Base-by-base conservation (phyloP, 495 filamentous ascomycete species). In the Margaritispora aquatica region DNA sequence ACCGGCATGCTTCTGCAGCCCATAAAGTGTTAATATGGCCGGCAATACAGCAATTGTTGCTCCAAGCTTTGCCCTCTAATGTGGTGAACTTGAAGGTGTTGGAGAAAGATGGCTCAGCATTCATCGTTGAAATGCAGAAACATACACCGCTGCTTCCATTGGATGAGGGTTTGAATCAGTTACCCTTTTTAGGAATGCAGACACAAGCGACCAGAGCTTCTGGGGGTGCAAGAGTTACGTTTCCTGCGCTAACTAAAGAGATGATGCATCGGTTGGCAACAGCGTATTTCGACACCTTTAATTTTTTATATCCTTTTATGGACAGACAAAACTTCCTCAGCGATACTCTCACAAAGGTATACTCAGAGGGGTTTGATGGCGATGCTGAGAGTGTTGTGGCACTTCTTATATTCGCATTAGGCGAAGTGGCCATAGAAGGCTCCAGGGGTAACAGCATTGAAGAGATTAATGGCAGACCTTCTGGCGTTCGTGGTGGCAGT, bases 21-120 rank as follows among this genome's bases (percentile, higher is more conserved):
- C 80, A 84, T 64, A 79, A 79, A 66, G 75, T 84, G 69, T 70
- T 84, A 44, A 73, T 74, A 8, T 85, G 82, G 82, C 81, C 82
- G 2, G 73, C 73, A 29, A 70, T 84, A 36, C 75, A 78, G 53
- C 74, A 78, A 58, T 67, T 80, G 1, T 66, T 82, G 23, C 46
- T 65, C 4, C 60, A 65, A 57, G 26, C 58, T 29, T 13, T 63
- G 27, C 61, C 63, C 11, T 61, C 63, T 20, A 57, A 58, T 55
- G 22, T 62, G 7, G 63, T 51, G n/a, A 63, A 68, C 49, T 27
- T 66, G n/a, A 61, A 72, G 53, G 55, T 52, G 9, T 46, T 74
- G 27, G 69, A 76, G 57, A 66, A 73, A 47, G 77, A 81, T 27
- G 78, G 74, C 1, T 75, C 80, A 15, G 71, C 75, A 9, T 76